These are phyloP conservation scores for Thuja plicata DNA, from an alignment of 83 land plant genomes.

Conservation along the genomic window DNA sequence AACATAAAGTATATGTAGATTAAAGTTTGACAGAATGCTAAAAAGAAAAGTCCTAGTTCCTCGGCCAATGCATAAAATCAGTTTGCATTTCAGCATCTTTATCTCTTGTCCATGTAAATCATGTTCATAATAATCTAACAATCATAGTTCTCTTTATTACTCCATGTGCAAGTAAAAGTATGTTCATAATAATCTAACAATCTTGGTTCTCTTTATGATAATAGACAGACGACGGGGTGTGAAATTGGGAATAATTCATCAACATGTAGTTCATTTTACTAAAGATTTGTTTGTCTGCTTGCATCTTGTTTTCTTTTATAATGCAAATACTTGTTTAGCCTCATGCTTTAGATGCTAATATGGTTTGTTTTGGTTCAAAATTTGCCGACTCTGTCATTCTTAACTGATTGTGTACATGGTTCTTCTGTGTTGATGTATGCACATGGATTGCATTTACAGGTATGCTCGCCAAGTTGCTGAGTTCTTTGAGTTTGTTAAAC, in stretches of 20 bases:
- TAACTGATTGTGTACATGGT: not conserved
- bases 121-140: not conserved
- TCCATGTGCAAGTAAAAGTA: not conserved
- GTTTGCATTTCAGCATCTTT: not conserved
- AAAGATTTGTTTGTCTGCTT: not conserved
- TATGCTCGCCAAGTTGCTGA: conserved; percentile 77
- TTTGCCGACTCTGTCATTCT: not conserved
- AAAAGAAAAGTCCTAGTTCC: not conserved
- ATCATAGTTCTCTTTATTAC: not conserved
- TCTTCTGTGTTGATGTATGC: not conserved
- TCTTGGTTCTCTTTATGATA: not conserved
- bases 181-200: not conserved
- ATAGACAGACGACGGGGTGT: not conserved
- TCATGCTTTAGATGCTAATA: not conserved
- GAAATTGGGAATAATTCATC: not conserved
- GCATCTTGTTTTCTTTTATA: not conserved
- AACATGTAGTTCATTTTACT: not conserved
- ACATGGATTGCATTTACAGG: conserved; percentile 28
- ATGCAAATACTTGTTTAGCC: not conserved
- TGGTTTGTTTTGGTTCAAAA: not conserved
- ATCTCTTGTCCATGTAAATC: not conserved
- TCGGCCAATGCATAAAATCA: not conserved
- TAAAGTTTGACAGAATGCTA: not conserved
- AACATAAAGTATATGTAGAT: not conserved
- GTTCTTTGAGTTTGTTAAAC: conserved; percentile 74